phyloP scores from a whole-genome alignment of 257 asterid species.

The Solanum chiquidenum region DNA sequence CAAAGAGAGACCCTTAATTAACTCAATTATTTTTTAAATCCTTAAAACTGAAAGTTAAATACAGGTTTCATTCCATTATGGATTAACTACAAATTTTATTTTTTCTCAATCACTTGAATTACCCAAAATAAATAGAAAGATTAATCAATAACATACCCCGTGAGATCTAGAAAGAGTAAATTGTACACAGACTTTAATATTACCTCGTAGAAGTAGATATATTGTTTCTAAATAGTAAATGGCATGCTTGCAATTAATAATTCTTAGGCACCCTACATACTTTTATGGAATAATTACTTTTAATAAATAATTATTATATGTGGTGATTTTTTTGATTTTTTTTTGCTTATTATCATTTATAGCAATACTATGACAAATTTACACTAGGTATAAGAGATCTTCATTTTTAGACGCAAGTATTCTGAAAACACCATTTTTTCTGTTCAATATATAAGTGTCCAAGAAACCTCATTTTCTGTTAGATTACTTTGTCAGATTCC shows the following conservation, averaged over 20 bases:
- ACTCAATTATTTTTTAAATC: not conserved
- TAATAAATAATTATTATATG: too few species aligned
- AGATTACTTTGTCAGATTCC: not conserved
- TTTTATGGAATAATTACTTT: too few species aligned
- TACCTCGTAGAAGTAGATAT: too few species aligned
- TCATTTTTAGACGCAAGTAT: not conserved
- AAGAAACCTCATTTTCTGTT: not conserved
- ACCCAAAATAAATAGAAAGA: too few species aligned
- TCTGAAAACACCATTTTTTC: not conserved
- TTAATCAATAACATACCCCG: too few species aligned
- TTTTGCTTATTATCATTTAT: too few species aligned
- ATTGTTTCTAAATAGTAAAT: too few species aligned
- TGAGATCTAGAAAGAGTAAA: too few species aligned
- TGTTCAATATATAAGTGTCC: not conserved
- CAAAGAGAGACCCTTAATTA: not conserved
- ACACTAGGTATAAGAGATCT: too few species aligned
- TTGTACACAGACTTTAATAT: fast-evolving
- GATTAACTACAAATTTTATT: not conserved
- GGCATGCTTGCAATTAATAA: not conserved
- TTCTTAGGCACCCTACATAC: not conserved
- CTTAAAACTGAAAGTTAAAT: not conserved
- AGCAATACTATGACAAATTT: too few species aligned
- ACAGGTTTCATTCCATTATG: not conserved
- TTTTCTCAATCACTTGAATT: not conserved
- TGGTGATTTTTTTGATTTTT: too few species aligned